Evolutionary conservation across 768 basidiomycete species (phyloP).

Genomic region (Plicaturopsis crispa): DNA sequence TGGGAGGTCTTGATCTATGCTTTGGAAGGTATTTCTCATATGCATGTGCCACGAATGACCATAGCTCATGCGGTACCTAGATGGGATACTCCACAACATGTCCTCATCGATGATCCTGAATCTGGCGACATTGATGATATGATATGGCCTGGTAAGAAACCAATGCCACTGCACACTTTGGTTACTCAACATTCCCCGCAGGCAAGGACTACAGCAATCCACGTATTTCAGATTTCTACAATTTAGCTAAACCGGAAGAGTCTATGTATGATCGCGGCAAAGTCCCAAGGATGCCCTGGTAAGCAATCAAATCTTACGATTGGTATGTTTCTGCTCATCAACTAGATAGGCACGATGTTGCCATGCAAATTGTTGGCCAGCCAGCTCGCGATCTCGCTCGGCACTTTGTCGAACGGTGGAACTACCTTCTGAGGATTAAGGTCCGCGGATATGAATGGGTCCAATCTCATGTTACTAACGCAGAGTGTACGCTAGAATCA

Average conservation of each 20-base stretch:
- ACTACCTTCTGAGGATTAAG: slow-evolving; percentile 89
- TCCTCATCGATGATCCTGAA: slow-evolving; percentile 80
- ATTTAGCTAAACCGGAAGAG: slow-evolving; percentile 82
- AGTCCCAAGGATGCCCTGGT: slow-evolving; percentile 96
- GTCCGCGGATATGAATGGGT: slow-evolving; percentile 31
- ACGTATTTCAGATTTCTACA: slow-evolving; percentile 78
- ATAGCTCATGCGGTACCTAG: too few relatives aligned
- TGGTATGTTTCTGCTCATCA: neutral
- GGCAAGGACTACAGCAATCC: slow-evolving; percentile 96
- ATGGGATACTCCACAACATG: slow-evolving; percentile 97
- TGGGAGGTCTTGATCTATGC: slow-evolving; percentile 94
- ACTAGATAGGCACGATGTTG: slow-evolving; percentile 83
- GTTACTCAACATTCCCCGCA: slow-evolving; percentile 20
- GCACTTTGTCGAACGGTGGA: slow-evolving; percentile 91
- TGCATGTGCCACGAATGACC: neutral
- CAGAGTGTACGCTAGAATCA: slow-evolving; percentile 63
- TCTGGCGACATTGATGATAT: slow-evolving; percentile 45
- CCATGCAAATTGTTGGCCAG: slow-evolving; percentile 92
- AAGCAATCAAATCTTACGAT: slow-evolving; percentile 13
- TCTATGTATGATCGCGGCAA: slow-evolving; percentile 92
- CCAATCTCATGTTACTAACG: too few relatives aligned
- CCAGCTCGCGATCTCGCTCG: slow-evolving; percentile 91
- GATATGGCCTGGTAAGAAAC: slow-evolving; percentile 85
- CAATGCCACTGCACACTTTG: too few relatives aligned
- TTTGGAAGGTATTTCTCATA: slow-evolving; percentile 59